phyloP scores from a whole-genome alignment of 2,329 filamentous ascomycete genomes.

The Macrophomina tecta region DNA sequence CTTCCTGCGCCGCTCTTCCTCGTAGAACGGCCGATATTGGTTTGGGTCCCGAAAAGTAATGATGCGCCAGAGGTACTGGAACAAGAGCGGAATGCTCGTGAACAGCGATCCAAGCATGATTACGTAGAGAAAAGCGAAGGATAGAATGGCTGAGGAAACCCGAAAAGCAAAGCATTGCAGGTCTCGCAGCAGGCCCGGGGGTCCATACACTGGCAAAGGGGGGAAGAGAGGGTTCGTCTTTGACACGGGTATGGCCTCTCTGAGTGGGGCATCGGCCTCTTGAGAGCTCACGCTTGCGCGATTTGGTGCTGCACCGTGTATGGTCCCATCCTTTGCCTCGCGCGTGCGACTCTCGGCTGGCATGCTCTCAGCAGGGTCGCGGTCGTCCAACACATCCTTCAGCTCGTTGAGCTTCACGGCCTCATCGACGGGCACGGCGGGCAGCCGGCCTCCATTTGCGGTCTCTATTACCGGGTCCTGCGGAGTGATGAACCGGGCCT shows the following conservation, averaged over 20 bases:
- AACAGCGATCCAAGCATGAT: constrained; percentile 78
- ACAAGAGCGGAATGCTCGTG: constrained; percentile 65
- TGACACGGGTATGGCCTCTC: constrained; percentile 62
- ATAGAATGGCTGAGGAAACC: constrained; percentile 74
- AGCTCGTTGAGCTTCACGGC: constrained; percentile 72
- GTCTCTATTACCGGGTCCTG: constrained; percentile 76
- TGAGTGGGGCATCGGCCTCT: constrained; percentile 55
- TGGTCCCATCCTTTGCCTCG: constrained; percentile 51
- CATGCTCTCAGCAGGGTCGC: constrained; percentile 40
- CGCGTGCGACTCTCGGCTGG: constrained; percentile 40
- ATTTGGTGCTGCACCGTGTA: constrained; percentile 44
- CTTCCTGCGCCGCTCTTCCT: constrained; percentile 71
- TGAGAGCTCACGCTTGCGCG: constrained; percentile 38
- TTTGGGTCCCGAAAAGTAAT: constrained; percentile 67
- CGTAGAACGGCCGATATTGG: constrained; percentile 68
- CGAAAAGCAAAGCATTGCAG: constrained; percentile 72
- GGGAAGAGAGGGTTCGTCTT: constrained; percentile 84
- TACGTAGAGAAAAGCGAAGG: constrained; percentile 74
- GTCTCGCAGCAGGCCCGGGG: constrained; percentile 69
- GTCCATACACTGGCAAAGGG: constrained; percentile 80
- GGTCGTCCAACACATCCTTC: constrained; percentile 57
- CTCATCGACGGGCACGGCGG: constrained; percentile 72
- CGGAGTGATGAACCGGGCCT: constrained; percentile 68
- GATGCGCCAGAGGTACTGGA: constrained; percentile 58
- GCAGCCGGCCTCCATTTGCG: constrained; percentile 68